These are phyloP conservation scores for Alternaria angustiovoidea DNA, from an alignment of 2,329 filamentous ascomycete genomes.

Conservation along the genomic window DNA sequence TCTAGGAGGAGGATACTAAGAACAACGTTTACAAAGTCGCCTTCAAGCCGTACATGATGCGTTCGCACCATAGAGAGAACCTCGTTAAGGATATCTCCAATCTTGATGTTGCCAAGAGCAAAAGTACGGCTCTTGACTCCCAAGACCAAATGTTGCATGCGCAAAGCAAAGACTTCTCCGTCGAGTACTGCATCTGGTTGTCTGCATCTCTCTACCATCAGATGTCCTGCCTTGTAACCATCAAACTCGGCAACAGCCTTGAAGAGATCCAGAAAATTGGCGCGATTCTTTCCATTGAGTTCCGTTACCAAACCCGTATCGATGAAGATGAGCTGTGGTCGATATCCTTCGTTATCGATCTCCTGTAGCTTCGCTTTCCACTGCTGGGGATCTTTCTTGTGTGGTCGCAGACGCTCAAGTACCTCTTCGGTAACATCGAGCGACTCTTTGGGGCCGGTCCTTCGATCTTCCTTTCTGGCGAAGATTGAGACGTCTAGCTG, in stretches of 20 bases:
- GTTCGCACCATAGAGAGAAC: slow-evolving; percentile 89
- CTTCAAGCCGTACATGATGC: slow-evolving; percentile 93
- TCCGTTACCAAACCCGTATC: slow-evolving; percentile 96
- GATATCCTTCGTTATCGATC: slow-evolving; percentile 86
- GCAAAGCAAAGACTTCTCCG: slow-evolving; percentile 87
- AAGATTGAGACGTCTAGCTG: slow-evolving; percentile 71
- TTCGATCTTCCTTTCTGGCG: slow-evolving; percentile 47
- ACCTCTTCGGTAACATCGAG: slow-evolving; percentile 88
- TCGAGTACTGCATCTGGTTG: slow-evolving; percentile 91
- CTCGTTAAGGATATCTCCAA: slow-evolving; percentile 91
- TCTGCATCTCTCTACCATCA: slow-evolving; percentile 96
- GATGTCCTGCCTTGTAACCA: slow-evolving; percentile 89
- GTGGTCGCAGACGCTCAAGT: slow-evolving; percentile 78
- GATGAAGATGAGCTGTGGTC: slow-evolving; percentile 95
- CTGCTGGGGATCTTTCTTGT: slow-evolving; percentile 69
- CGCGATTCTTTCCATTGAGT: slow-evolving; percentile 83
- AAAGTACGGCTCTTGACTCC: slow-evolving; percentile 90
- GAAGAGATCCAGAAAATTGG: slow-evolving; percentile 95
- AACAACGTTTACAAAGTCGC: slow-evolving; percentile 98
- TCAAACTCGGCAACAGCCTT: slow-evolving; percentile 96
- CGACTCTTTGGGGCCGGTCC: slow-evolving; percentile 56
- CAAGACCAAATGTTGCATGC: slow-evolving; percentile 96
- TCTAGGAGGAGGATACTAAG: slow-evolving; percentile 93
- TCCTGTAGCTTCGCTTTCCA: slow-evolving; percentile 79
- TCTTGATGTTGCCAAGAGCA: slow-evolving; percentile 91